These are phyloP conservation scores for Metroxylon sagu DNA, from an alignment of 176 grass and related monocot species.

Conservation along the genomic window DNA sequence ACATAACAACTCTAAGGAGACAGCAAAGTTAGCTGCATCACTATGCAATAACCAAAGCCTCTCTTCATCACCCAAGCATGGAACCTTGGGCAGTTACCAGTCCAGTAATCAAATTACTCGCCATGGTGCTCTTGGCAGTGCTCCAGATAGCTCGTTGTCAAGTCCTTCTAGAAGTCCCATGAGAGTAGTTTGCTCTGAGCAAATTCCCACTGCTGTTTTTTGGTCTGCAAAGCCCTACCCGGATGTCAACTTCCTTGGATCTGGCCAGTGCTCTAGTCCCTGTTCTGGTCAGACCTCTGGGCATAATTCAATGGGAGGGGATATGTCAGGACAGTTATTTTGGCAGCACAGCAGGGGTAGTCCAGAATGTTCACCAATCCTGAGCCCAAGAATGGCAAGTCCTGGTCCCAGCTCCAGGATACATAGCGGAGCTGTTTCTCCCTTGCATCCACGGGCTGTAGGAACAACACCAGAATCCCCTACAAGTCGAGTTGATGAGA, in stretches of 20 bases:
- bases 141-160: constrained; percentile 90
- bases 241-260: constrained; percentile 81
- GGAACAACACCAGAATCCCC: constrained; percentile 83
- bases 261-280: constrained; percentile 95
- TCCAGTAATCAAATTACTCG: constrained; percentile 49
- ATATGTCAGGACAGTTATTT: constrained; percentile 77
- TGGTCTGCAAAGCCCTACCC: constrained; percentile 65
- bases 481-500: constrained; percentile 52
- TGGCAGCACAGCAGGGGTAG: constrained; percentile 88
- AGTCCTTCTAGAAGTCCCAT: constrained; percentile 85
- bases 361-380: constrained; percentile 89
- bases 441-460: constrained; percentile 81
- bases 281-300: constrained; percentile 96
- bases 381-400: constrained; percentile 93
- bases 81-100: constrained; percentile 37
- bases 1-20: constrained; percentile 45
- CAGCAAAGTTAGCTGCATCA: constrained; percentile 29
- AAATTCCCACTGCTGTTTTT: constrained; percentile 76
- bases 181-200: constrained; percentile 58
- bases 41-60: constrained; percentile 44
- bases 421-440: constrained; percentile 87
- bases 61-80: constrained; percentile 46
- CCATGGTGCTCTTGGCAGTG: constrained; percentile 56
- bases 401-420: constrained; percentile 88
- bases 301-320: constrained; percentile 95